Conservation (phyloP, 1,139 yeast species). For the Scheffersomyces stambukii region DNA sequence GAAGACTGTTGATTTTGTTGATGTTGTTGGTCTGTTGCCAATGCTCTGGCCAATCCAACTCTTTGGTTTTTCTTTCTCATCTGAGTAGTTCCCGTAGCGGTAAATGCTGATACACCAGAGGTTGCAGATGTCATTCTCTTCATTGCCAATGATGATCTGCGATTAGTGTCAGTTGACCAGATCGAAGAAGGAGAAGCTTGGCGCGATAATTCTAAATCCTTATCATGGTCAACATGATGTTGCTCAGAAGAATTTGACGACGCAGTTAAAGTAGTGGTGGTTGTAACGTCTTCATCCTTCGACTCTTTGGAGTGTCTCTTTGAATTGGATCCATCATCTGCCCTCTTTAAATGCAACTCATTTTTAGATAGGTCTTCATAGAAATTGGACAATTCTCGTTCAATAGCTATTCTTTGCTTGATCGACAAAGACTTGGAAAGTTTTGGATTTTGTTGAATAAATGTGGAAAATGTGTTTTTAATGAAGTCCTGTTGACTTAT, state of each 20-base stretch:
- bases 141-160: constrained; percentile 26
- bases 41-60: constrained; percentile 44
- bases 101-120: constrained; percentile 27
- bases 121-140: constrained; percentile 30
- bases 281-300: constrained; percentile 1
- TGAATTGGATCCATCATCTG: constrained; percentile 8
- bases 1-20: constrained; percentile 2
- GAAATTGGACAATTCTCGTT: constrained; percentile 37
- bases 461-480: constrained; percentile 50
- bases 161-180: constrained; percentile 36
- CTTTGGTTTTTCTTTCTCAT: constrained; percentile 10
- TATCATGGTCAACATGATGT: not conserved
- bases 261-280: constrained; percentile 2
- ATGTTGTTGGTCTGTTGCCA: constrained; percentile 16
- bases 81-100: constrained; percentile 17
- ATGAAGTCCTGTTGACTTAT: constrained; percentile 50
- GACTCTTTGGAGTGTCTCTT: constrained; percentile 1
- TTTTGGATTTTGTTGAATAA: constrained; percentile 33
- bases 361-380: constrained; percentile 37
- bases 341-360: constrained; percentile 39
- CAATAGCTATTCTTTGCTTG: constrained; percentile 40
- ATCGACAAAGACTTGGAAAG: constrained; percentile 27
- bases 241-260: constrained; percentile 1
- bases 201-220: constrained; percentile 17
- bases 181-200: constrained; percentile 32